phyloP scores from a whole-genome alignment of 495 filamentous ascomycete genomes.

The Lepraria neglecta region DNA sequence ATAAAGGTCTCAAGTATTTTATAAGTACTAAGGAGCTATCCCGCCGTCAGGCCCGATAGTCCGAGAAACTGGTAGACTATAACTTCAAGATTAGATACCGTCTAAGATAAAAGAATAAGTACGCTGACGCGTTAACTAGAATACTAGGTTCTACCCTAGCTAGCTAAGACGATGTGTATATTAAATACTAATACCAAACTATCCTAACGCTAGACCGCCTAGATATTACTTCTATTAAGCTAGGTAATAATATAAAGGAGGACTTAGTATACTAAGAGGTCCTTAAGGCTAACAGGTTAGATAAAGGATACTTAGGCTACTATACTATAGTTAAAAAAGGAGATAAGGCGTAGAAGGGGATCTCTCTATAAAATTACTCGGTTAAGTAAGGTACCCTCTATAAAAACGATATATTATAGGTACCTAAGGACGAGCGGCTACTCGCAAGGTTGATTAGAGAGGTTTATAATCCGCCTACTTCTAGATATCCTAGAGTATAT shows the following conservation, averaged over 20 bases:
- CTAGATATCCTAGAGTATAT: neutral
- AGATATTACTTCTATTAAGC: neutral
- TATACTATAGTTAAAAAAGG: neutral
- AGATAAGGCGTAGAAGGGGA: no score
- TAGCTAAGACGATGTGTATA: neutral
- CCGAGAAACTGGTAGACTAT: no score
- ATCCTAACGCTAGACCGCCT: slow-evolving; percentile 1
- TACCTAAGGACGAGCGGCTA: neutral
- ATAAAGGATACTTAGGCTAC: neutral
- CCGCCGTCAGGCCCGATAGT: neutral
- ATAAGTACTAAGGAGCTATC: slow-evolving; percentile 28
- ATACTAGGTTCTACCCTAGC: neutral
- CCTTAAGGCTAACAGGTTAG: no score
- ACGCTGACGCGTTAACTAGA: slow-evolving; percentile 25
- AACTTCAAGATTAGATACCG: no score
- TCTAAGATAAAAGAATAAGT: slow-evolving; percentile 14
- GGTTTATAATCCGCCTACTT: neutral
- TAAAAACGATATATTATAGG: neutral
- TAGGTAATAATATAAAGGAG: neutral
- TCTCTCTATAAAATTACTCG: neutral
- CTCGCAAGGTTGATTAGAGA: neutral
- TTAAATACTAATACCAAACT: slow-evolving; percentile 7
- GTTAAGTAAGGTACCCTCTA: neutral
- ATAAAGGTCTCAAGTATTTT: slow-evolving; percentile 30
- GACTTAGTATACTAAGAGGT: neutral